Evolutionary conservation across 257 asterid genomes (phyloP).

Genomic region (Lithospermum erythrorhizon): DNA sequence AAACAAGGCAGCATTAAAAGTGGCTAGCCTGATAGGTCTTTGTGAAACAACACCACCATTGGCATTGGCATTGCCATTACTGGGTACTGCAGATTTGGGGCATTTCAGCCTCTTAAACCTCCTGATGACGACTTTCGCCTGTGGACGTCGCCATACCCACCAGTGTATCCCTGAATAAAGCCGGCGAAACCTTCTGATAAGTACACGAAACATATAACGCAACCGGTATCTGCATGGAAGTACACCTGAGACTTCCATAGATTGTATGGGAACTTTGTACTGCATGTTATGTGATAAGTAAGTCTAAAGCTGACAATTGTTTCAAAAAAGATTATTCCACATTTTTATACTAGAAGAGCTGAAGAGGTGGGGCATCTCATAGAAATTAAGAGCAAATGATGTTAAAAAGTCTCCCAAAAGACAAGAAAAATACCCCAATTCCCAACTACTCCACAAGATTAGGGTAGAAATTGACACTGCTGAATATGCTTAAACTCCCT

Average conservation of each 20-base stretch:
- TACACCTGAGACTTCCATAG: conserved; percentile 15
- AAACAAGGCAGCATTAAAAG: conserved; percentile 81
- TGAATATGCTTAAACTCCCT: conserved; percentile 21
- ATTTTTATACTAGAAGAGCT: conserved; percentile 1
- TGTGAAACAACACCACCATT: conserved; percentile 2
- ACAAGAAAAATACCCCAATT: conserved; percentile 13
- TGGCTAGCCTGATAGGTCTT: conserved; percentile 58
- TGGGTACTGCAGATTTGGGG: conserved; percentile 8
- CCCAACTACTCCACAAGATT: conserved; percentile 55
- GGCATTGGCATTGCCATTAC: conserved; percentile 7
- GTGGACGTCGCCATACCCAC: conserved; percentile 31
- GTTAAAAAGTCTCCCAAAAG: conserved; percentile 11
- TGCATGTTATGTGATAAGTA: not conserved
- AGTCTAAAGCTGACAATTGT: not conserved
- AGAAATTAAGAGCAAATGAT: conserved; percentile 12
- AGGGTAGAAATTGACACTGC: conserved; percentile 33
- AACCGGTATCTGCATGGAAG: conserved; percentile 27
- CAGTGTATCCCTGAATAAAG: conserved; percentile 38
- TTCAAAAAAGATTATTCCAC: not conserved
- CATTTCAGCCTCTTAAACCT: conserved; percentile 38
- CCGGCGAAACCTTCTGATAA: conserved; percentile 36
- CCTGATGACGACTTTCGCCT: conserved; percentile 50
- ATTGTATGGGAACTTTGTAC: conserved; percentile 27
- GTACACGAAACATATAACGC: conserved; percentile 30
- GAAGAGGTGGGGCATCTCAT: conserved; percentile 7